Base-by-base conservation (phyloP, 2,329 filamentous ascomycete genomes). In the Sporothrix pseudoabietina region DNA sequence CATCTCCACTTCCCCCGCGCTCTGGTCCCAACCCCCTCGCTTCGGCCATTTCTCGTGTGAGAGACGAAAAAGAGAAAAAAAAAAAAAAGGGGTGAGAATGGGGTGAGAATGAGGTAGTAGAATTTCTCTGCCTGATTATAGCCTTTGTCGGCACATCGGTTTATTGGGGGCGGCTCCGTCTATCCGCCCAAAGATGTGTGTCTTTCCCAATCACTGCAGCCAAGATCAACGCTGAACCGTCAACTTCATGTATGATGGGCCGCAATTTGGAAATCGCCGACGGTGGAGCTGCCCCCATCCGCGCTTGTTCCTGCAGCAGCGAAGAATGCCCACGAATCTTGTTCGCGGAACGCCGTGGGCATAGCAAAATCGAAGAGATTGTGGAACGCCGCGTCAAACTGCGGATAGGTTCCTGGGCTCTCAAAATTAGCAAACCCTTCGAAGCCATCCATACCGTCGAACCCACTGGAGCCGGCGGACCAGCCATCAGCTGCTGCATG, bases 321-420 rank as follows among this genome's bases (percentile, higher is more conserved):
- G 9, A 66, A 66, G 22, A 66, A 47, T 12, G 39, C 39, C 41
- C 61, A 66, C 12, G 61, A 22, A 16, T 47, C 61, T 30, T 66
- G 52, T 35, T 57, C 32, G 30, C 35, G 68, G 6, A 54, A 69
- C 26, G 30, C 35, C 49, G 32, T n/a, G 32, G 49, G 47, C 52
- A 70, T 55, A 10, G 49, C 68, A 30, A 55, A 70, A 19, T 44
- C 61, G 30, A 66, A 66, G 4, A 70, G 32, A 3, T 55, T 54
- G 12, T 70, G 47, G 35, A 70, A 55, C 6, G 68, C 68, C 1
- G 49, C 68, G 49, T 55, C 61, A 44, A 70, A 41, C 68, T 41
- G 52, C 32, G 68, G 49, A 22, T 55, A 44, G 5, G 68, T 41
- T 30, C 61, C 61, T 4, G 61, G 61, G 22, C 61, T 66, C 16